These are phyloP conservation scores for Mycena sanguinolenta DNA, from an alignment of 768 basidiomycete genomes.

Conservation along the genomic window DNA sequence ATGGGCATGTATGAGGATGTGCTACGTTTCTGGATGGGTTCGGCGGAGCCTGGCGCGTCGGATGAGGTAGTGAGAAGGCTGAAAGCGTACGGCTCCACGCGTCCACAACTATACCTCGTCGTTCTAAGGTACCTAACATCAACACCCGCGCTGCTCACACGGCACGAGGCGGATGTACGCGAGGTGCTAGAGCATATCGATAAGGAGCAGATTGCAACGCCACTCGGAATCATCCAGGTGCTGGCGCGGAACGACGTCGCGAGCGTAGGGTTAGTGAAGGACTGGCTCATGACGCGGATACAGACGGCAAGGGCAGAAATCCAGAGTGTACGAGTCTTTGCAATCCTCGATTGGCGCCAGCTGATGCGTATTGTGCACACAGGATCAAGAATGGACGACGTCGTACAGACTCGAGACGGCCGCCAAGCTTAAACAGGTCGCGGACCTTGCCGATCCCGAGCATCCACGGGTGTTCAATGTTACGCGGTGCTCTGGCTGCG, in stretches of 20 bases:
- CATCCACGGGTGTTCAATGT: constrained; percentile 94
- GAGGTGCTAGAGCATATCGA: constrained; percentile 84
- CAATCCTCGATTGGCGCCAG: constrained; percentile 15
- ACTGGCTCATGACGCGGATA: constrained; percentile 89
- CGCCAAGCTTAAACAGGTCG: constrained; percentile 84
- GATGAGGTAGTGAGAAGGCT: constrained; percentile 81
- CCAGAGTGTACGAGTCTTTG: constrained; percentile 71
- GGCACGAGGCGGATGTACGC: constrained; percentile 80
- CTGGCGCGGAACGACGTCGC: constrained; percentile 90
- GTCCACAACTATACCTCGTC: constrained; percentile 86
- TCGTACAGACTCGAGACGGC: constrained; percentile 91
- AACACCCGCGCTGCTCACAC: constrained; percentile 75
- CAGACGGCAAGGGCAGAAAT: constrained; percentile 81
- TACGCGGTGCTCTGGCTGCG: constrained; percentile 91
- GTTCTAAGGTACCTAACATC: constrained; percentile 93
- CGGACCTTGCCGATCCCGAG: constrained; percentile 82
- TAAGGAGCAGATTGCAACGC: constrained; percentile 85
- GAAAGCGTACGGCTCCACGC: constrained; percentile 75
- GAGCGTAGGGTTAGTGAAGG: constrained; percentile 91
- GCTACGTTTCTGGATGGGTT: constrained; percentile 92
- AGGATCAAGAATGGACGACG: constrained; percentile 90
- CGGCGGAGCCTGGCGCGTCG: constrained; percentile 53
- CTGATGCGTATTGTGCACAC: constrained; percentile 13
- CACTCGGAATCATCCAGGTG: constrained; percentile 90
- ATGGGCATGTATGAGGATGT: constrained; percentile 98